These are phyloP conservation scores for Pythium rhizo-oryzae DNA, from an alignment of 352 stramenopile genomes.

Conservation along the genomic window DNA sequence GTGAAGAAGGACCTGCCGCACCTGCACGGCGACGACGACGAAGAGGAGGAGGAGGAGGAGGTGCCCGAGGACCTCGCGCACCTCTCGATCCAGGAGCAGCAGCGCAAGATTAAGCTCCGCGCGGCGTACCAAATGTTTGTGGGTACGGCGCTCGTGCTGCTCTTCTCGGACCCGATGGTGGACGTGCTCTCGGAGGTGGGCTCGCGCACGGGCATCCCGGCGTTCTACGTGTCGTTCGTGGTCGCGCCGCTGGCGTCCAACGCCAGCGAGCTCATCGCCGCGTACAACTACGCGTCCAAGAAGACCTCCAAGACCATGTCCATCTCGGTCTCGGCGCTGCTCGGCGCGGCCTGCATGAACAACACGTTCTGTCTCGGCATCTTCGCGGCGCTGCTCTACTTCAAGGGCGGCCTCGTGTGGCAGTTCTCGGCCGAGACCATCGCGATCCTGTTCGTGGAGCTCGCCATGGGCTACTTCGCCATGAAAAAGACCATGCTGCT, in stretches of 20 bases:
- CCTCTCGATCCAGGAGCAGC: constrained; percentile 95
- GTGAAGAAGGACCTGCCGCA: constrained; percentile 59
- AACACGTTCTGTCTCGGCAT: constrained; percentile 99
- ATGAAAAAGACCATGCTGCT: constrained; percentile 90
- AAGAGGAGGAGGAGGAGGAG: constrained; percentile 94
- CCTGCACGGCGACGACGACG: constrained; percentile 60
- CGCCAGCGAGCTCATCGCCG: constrained; percentile 97
- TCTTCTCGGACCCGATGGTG: constrained; percentile 99
- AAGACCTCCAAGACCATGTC: constrained; percentile 98
- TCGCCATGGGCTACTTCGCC: constrained; percentile 83
- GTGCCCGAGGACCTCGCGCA: constrained; percentile 94
- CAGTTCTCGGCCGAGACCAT: constrained; percentile 98
- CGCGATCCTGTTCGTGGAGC: constrained; percentile 96
- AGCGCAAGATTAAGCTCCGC: constrained; percentile 94
- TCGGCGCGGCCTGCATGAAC: constrained; percentile 98
- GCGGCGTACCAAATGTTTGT: constrained; percentile 94
- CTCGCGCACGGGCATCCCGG: constrained; percentile 84
- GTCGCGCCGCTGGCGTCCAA: constrained; percentile 98
- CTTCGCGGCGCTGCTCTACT: constrained; percentile 97
- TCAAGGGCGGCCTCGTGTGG: constrained; percentile 95
- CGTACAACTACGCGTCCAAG: constrained; percentile 97
- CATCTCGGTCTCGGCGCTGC: constrained; percentile 93
- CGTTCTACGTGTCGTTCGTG: constrained; percentile 99
- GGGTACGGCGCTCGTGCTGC: constrained; percentile 93
- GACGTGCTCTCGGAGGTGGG: constrained; percentile 96